Conservation (phyloP, 352 stramenopile genomes). For the Phytophthora boehmeriae region DNA sequence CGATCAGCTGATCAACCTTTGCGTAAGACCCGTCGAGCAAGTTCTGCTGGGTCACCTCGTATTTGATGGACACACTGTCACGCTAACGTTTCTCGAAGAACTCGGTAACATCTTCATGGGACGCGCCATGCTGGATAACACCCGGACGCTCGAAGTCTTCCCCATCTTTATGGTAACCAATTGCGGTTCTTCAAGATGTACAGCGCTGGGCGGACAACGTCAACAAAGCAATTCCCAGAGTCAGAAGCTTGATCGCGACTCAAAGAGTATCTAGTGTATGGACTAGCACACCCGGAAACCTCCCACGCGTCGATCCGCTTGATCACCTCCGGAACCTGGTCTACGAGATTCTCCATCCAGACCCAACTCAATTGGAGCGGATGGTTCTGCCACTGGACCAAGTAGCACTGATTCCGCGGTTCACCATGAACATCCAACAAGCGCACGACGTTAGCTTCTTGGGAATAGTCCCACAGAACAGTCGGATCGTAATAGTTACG, state of each 20-base stretch:
- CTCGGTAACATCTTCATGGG: not conserved
- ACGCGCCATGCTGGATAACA: constrained; percentile 1
- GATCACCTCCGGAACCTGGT: not conserved
- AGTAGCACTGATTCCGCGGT: not conserved
- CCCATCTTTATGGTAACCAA: not conserved
- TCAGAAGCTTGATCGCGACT: not conserved
- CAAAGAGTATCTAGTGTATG: not conserved
- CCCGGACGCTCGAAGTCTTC: not conserved
- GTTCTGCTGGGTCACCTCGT: not conserved
- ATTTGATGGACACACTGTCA: not conserved
- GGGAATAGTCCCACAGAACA: constrained; percentile 2
- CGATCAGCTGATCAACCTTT: not conserved
- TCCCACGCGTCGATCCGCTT: constrained; percentile 1
- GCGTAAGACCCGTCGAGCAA: not conserved
- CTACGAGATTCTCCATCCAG: constrained; percentile 3
- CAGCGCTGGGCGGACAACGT: not conserved
- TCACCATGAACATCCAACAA: constrained; percentile 5
- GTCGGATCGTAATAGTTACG: constrained; percentile 9
- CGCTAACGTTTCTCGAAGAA: constrained; percentile 14
- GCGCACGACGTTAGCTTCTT: not conserved
- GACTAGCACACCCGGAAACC: not conserved
- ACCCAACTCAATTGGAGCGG: constrained; percentile 11
- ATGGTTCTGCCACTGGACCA: constrained; percentile 8
- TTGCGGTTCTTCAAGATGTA: not conserved
- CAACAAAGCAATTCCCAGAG: constrained; percentile 10